Evolutionary conservation across 176 grass and related monocot genomes (phyloP).

Genomic region (Rhipidocladum racemiflorum): DNA sequence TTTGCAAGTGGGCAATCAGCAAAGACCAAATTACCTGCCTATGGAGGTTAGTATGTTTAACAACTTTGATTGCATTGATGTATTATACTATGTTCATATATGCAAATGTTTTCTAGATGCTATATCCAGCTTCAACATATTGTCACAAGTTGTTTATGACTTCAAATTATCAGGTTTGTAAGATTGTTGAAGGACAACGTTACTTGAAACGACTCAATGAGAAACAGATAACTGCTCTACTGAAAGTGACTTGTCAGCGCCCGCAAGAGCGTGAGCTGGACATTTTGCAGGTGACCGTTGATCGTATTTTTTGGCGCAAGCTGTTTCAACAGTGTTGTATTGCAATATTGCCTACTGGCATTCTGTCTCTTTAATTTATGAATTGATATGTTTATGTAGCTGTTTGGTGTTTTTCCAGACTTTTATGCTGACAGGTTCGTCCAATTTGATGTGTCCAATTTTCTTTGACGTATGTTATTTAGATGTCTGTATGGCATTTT

Average conservation of each 20-base stretch:
- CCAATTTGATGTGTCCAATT: neutral
- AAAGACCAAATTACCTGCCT: constrained; percentile 88
- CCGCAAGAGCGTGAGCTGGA: constrained; percentile 72
- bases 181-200: constrained; percentile 88
- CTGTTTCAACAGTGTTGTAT: constrained; percentile 16
- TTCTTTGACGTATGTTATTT: neutral
- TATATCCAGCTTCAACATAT: constrained; percentile 22
- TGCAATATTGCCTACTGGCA: neutral
- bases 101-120: neutral
- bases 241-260: constrained; percentile 89
- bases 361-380: neutral
- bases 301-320: neutral
- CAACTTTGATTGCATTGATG: neutral
- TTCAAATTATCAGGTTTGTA: constrained; percentile 66
- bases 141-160: constrained; percentile 9
- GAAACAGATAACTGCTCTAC: constrained; percentile 85
- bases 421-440: constrained; percentile 23
- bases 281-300: constrained; percentile 62
- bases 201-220: constrained; percentile 90
- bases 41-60: constrained; percentile 64
- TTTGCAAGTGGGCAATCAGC: constrained; percentile 93
- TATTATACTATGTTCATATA: neutral
- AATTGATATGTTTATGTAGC: neutral
- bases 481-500: neutral
- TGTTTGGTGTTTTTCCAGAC: neutral